Evolutionary conservation across 2,329 filamentous ascomycete species (phyloP).

Genomic region (Chrysoporthe austroafricana): DNA sequence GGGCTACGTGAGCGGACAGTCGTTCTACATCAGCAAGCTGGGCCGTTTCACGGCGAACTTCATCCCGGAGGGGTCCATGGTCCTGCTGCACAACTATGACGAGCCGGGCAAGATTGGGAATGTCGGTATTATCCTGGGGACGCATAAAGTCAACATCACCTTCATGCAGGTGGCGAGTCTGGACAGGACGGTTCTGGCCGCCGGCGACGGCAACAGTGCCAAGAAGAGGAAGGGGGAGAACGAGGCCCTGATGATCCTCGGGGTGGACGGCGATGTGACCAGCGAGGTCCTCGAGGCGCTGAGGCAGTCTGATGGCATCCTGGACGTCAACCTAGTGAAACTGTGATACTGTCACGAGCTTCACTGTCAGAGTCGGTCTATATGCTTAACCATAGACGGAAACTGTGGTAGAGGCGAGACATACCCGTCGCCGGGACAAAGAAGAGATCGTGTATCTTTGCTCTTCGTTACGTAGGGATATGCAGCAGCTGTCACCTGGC

Average conservation of each 20-base stretch:
- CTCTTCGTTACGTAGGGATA: not conserved
- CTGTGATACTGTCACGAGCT: slow-evolving; percentile 36
- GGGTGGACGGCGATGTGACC: slow-evolving; percentile 68
- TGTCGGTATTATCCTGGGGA: slow-evolving; percentile 72
- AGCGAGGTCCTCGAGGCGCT: slow-evolving; percentile 57
- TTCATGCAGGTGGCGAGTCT: slow-evolving; percentile 76
- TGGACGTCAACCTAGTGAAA: slow-evolving; percentile 58
- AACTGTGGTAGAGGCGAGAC: too few relatives aligned
- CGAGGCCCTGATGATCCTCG: slow-evolving; percentile 82
- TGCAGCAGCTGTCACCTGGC: not conserved
- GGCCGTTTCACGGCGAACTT: slow-evolving; percentile 77
- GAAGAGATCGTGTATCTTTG: not conserved
- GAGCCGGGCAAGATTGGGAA: slow-evolving; percentile 81
- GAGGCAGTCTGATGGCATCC: slow-evolving; percentile 54
- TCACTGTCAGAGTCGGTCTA: too few relatives aligned
- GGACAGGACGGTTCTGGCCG: slow-evolving; percentile 39
- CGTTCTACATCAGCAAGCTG: slow-evolving; percentile 71
- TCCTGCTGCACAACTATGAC: slow-evolving; percentile 84
- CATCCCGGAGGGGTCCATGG: slow-evolving; percentile 70
- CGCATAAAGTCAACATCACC: slow-evolving; percentile 74
- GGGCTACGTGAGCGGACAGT: slow-evolving; percentile 68
- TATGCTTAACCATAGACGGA: not conserved
- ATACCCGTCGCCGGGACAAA: too few relatives aligned
- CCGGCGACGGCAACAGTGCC: slow-evolving; percentile 33
- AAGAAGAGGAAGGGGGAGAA: slow-evolving; percentile 45